phyloP scores from a whole-genome alignment of 2,329 filamentous ascomycete species.

The Claviceps monticola region DNA sequence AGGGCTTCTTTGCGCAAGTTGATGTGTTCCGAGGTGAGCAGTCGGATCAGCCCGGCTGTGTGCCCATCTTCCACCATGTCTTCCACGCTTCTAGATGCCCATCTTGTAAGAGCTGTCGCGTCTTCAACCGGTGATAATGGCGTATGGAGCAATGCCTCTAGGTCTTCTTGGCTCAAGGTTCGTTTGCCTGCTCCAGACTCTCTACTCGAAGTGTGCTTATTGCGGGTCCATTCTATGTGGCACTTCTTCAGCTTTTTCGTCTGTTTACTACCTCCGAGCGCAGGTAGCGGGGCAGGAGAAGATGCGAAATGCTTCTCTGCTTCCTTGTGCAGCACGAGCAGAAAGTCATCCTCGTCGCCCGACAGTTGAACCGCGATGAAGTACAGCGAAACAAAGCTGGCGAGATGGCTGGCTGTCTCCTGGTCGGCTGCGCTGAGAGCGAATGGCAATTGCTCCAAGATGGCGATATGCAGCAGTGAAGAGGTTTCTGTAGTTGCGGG shows the following conservation, averaged over 20 bases:
- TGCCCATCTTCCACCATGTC: conserved; percentile 69
- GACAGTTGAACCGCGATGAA: conserved; percentile 36
- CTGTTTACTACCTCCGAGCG: conserved; percentile 10
- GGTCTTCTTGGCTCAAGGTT: conserved; percentile 25
- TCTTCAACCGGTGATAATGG: conserved; percentile 34
- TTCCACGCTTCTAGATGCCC: conserved; percentile 64
- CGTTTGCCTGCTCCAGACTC: conserved; percentile 5
- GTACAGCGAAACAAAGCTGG: conserved; percentile 43
- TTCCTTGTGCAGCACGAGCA: conserved; percentile 13
- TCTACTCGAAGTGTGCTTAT: conserved; percentile 1
- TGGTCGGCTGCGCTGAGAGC: conserved; percentile 36
- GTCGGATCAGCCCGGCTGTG: conserved; percentile 53
- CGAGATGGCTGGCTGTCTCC: conserved; percentile 31
- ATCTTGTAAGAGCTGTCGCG: conserved; percentile 41
- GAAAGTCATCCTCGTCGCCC: not conserved
- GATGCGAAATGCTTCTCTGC: conserved; percentile 17
- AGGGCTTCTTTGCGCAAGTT: conserved; percentile 70
- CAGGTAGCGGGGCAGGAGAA: conserved; percentile 10
- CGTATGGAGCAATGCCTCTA: conserved; percentile 38
- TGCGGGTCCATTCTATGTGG: conserved; percentile 4
- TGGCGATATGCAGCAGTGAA: conserved; percentile 53
- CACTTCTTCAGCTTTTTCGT: conserved; percentile 8
- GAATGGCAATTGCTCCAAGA: conserved; percentile 70
- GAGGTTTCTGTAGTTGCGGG: conserved; percentile 10
- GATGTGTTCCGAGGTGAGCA: conserved; percentile 60